A percentile compares a stretch with the other conserved stretches of the same genome.
Evolutionary conservation across 2,329 filamentous ascomycete genomes (phyloP).

Genomic region (Penicillium sp.): DNA sequence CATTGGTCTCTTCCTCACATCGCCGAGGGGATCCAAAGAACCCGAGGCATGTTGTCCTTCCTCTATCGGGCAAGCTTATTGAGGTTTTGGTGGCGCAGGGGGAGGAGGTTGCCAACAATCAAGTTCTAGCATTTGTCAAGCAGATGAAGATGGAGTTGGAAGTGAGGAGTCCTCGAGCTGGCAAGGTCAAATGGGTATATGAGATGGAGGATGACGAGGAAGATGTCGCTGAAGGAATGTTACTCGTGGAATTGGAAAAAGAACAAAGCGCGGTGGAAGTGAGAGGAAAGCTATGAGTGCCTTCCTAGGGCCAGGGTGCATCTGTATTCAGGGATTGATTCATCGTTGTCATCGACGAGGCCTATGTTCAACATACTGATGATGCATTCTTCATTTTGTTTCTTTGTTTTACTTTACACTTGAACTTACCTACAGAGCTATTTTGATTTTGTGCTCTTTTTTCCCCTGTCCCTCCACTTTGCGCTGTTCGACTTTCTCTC

Average conservation of each 20-base stretch:
- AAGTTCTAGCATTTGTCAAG: conserved; percentile 60
- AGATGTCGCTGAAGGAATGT: conserved; percentile 58
- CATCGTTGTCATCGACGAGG: conserved; percentile 50
- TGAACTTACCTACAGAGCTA: no score
- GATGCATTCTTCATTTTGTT: no score
- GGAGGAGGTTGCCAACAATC: conserved; percentile 52
- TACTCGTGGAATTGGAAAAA: conserved; percentile 52
- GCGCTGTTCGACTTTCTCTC: no score
- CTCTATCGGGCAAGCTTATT: conserved; percentile 61
- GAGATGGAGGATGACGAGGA: conserved; percentile 54
- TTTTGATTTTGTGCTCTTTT: no score
- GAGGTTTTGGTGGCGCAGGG: conserved; percentile 60
- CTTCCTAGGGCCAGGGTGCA: no score
- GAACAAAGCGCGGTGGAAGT: conserved; percentile 24
- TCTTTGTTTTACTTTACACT: no score
- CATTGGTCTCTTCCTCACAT: conserved; percentile 44
- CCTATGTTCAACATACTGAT: conserved; percentile 51
- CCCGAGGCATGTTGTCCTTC: conserved; percentile 56
- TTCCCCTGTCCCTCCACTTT: no score
- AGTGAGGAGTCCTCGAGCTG: conserved; percentile 53
- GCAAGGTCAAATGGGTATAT: conserved; percentile 53
- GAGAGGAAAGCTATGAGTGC: conserved; percentile 27
- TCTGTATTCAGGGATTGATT: conserved; percentile 35
- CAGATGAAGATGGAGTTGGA: conserved; percentile 74
- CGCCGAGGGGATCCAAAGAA: conserved; percentile 54